Evolutionary conservation across 176 grass and related monocot genomes (phyloP), one percentile per base, ranked within the genome.

Genomic region (Carex myosuroides): DNA sequence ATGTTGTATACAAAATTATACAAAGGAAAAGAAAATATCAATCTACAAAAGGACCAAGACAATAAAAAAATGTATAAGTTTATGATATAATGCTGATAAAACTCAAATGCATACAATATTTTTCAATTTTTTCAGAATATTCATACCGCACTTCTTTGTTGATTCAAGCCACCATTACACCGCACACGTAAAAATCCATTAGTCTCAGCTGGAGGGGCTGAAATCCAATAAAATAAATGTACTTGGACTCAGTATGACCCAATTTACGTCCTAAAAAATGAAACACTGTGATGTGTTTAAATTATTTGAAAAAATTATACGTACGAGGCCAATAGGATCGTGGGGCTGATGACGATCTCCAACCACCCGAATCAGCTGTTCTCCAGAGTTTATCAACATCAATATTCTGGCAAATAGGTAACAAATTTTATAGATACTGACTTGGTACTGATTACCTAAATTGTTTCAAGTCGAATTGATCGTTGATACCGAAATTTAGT

Each of bases 111-210:
- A 16, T 26, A 76, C 21, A 76, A 29, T 46, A 71, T 21, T 21
- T 73, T 73, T 73, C n/a, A 22, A 89, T 20, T 60, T 41, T 62
- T 64, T 11, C 57, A 44, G 20, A 81, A 64, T 62, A 81, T 24
- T 86, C 89, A 76, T 95, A 98, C 95, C 21, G 96, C 96, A 85
- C 81, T 95, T 64, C 92, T 91, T 90, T 98, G 96, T 85, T 98
- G 96, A 80, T 89, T 95, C 86, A 98, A 89, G 42, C 96, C 96
- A 83, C 96, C 96, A 85, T 98, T 98, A 88, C 96, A 98, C 7
- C 96, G 89, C 75, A 98, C 93, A 8, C 96, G 96, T 59, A 98
- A 80, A 84, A 87, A 98, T 7, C 93, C 96, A 79, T 88, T 98
- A 52, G 79, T 92, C 83, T 92, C 93, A 73, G 35, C 41, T 85